phyloP scores from a whole-genome alignment of 352 stramenopile genomes.

The Globisporangium abappressorium region DNA sequence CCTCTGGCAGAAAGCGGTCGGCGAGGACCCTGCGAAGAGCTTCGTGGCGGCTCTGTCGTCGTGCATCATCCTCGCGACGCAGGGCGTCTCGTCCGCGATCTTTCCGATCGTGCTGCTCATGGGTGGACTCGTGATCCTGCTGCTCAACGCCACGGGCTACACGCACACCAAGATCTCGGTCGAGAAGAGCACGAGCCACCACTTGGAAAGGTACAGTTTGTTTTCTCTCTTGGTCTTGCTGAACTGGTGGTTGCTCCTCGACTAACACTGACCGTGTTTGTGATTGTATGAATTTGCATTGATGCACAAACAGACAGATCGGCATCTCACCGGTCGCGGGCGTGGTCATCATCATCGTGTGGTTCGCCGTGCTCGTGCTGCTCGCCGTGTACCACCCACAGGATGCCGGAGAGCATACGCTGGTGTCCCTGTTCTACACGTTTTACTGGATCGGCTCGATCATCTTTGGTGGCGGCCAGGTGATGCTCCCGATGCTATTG shows the following conservation, averaged over 20 bases:
- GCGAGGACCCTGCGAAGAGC: constrained; percentile 49
- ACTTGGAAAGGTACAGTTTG: constrained; percentile 34
- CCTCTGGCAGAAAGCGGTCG: constrained; percentile 70
- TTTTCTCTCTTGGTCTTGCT: too few species aligned
- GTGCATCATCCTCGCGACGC: constrained; percentile 58
- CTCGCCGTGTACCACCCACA: constrained; percentile 52
- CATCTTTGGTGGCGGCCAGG: constrained; percentile 94
- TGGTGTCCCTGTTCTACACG: constrained; percentile 81
- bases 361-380: constrained; percentile 64
- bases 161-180: constrained; percentile 22
- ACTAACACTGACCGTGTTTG: background rate
- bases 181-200: constrained; percentile 27
- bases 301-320: constrained; percentile 57
- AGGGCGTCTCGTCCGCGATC: constrained; percentile 67
- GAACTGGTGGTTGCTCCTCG: background rate
- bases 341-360: constrained; percentile 74
- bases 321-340: constrained; percentile 83
- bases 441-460: constrained; percentile 95
- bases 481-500: constrained; percentile 91
- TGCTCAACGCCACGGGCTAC: constrained; percentile 36
- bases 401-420: constrained; percentile 31
- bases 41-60: constrained; percentile 70
- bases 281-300: background rate
- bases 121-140: constrained; percentile 72
- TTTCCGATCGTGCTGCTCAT: constrained; percentile 84